Base-by-base conservation (phyloP, 495 filamentous ascomycete genomes). In the Poronia punctata region DNA sequence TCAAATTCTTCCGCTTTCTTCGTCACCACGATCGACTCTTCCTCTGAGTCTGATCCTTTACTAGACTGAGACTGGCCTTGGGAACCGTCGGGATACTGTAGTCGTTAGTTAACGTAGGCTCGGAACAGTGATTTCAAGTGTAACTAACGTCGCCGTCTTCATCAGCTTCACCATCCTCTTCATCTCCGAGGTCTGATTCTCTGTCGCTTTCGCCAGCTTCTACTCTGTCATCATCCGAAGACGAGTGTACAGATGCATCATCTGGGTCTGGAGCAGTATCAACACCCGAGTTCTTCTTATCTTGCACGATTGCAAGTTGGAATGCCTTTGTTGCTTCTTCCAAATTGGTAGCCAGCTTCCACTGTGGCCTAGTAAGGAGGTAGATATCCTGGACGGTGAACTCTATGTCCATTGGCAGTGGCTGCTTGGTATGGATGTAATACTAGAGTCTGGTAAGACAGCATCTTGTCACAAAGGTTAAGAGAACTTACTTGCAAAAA, bases 371-470 rank as follows among this genome's bases (percentile, higher is more conserved):
- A 11, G 84, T 82, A 32, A 83, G 62, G 14, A 81, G 75, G 60
- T 83, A 96, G 1, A 85, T 90, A 61, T 99, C 92, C 57, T 96
- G 92, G 18, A 96, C 76, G 28, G 95, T 81, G 63, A 97, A 99
- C 47, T 99, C 92, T 37, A 96, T 82, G 53, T 97, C 92, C 88
- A 97, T 95, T 2, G 92, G 93, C 28, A 95, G 59, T 2, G 84
- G 73, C 8, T 93, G 85, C 61, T 99, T 99, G n/a, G 83, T 85
- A 52, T 82, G 79, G 45, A 95, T 83, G 68, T 99, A 99, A 57
- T 95, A 96, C 77, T 89, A n/a, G 7, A 20, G 29, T 28, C 57
- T 38, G 62, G 55, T 52, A 42, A 50, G 21, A 35, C 24, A 26
- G 22, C 11, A 15, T 8, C 17, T 19, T n/a, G 36, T 26, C 12